Percentiles rank a stretch among this genome's conserved stretches.
Evolutionary conservation across 805 yeast genomes (phyloP).

Genomic region (Allodekkera sacchari): DNA sequence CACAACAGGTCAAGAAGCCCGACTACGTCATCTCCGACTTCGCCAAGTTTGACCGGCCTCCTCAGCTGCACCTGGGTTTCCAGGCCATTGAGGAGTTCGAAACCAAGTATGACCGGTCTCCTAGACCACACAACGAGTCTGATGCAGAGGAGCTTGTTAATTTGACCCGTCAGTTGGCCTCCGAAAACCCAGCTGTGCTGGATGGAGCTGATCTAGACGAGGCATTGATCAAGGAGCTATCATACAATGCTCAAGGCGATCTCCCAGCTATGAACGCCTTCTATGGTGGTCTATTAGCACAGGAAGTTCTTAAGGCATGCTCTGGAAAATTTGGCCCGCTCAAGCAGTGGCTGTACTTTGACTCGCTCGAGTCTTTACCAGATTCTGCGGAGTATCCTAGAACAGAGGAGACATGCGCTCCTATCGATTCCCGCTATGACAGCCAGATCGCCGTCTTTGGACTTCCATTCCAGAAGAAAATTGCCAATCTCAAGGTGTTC

Average conservation of each 20-base stretch:
- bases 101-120: conserved; percentile 55
- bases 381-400: conserved; percentile 46
- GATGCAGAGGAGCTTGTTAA: conserved; percentile 65
- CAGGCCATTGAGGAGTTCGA: conserved; percentile 77
- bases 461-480: conserved; percentile 56
- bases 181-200: conserved; percentile 51
- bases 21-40: conserved; percentile 78
- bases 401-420: conserved; percentile 63
- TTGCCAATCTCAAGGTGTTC: conserved; percentile 76
- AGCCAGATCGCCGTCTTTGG: conserved; percentile 96
- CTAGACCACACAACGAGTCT: conserved; percentile 65
- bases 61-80: conserved; percentile 85
- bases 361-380: conserved; percentile 88
- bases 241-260: conserved; percentile 88
- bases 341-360: conserved; percentile 87
- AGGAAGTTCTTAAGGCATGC: conserved; percentile 90
- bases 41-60: conserved; percentile 90
- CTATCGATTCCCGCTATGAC: conserved; percentile 80
- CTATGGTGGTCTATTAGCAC: conserved; percentile 91
- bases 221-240: conserved; percentile 57
- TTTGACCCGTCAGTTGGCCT: conserved; percentile 50
- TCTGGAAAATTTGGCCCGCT: conserved; percentile 94
- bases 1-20: conserved; percentile 63
- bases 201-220: conserved; percentile 47
- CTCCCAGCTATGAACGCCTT: conserved; percentile 84